Evolutionary conservation across 371 early-diverging fungal species (phyloP).

Genomic region (Mortierella sp.): DNA sequence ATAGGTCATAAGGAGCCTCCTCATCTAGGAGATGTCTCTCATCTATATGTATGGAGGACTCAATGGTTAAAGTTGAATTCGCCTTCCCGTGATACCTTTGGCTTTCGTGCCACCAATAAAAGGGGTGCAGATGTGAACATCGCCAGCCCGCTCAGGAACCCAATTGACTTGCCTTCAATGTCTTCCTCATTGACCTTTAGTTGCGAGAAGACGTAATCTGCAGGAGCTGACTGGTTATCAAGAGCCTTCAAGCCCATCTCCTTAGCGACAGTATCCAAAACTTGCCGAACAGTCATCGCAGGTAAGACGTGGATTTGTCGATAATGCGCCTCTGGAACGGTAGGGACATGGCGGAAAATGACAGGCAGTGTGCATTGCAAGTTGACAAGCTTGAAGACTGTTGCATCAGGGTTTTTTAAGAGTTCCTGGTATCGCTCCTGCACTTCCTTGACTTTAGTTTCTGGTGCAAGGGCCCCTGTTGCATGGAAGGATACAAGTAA

Average conservation of each 20-base stretch:
- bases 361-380: constrained; percentile 40
- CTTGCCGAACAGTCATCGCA: constrained; percentile 38
- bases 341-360: constrained; percentile 49
- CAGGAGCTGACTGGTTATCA: constrained; percentile 24
- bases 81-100: no score
- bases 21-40: constrained; percentile 41
- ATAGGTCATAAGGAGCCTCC: constrained; percentile 35
- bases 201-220: constrained; percentile 41
- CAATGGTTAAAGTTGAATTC: background rate
- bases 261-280: constrained; percentile 23
- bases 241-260: constrained; percentile 51
- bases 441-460: constrained; percentile 39
- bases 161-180: constrained; percentile 29
- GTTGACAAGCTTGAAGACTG: constrained; percentile 48
- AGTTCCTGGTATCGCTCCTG: constrained; percentile 45
- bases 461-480: constrained; percentile 31
- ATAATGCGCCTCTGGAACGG: constrained; percentile 49
- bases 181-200: constrained; percentile 34
- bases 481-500: background rate
- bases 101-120: no score
- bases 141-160: no score
- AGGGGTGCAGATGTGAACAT: no score
- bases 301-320: constrained; percentile 44
- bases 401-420: constrained; percentile 31
- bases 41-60: constrained; percentile 10